Evolutionary conservation across 2,329 filamentous ascomycete genomes (phyloP).

Genomic region (Talaromyces sp.): DNA sequence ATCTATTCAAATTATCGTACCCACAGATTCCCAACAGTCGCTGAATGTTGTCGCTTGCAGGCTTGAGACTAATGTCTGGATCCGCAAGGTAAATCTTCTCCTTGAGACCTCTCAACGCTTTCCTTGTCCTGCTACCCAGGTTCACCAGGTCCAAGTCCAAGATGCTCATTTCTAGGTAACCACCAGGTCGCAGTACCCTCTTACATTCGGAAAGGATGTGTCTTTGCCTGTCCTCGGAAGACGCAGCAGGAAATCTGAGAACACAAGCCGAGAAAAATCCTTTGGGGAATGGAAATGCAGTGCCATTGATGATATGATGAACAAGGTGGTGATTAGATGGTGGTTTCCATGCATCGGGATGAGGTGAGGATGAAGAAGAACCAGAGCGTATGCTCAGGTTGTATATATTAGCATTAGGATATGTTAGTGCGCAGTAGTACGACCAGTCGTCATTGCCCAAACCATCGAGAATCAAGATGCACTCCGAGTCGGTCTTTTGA

Average conservation of each 20-base stretch:
- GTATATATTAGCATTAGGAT: constrained; percentile 45
- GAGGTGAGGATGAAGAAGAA: constrained; percentile 30
- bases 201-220: constrained; percentile 49
- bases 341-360: constrained; percentile 42
- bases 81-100: constrained; percentile 44
- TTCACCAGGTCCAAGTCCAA: constrained; percentile 51
- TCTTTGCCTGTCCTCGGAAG: constrained; percentile 41
- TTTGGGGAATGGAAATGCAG: constrained; percentile 46
- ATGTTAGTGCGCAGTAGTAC: constrained; percentile 50
- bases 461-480: constrained; percentile 49
- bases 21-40: constrained; percentile 43
- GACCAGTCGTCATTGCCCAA: constrained; percentile 53
- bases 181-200: constrained; percentile 47
- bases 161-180: constrained; percentile 48
- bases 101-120: constrained; percentile 45
- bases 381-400: constrained; percentile 38
- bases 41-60: constrained; percentile 48
- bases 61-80: constrained; percentile 44
- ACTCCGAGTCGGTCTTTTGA: constrained; percentile 37
- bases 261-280: constrained; percentile 46
- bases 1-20: constrained; percentile 49
- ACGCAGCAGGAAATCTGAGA: constrained; percentile 46
- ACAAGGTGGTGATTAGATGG: constrained; percentile 43
- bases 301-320: constrained; percentile 39
- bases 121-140: constrained; percentile 47